Conservation (phyloP, 1,139 yeast species). For the Starmera stellimalicola region DNA sequence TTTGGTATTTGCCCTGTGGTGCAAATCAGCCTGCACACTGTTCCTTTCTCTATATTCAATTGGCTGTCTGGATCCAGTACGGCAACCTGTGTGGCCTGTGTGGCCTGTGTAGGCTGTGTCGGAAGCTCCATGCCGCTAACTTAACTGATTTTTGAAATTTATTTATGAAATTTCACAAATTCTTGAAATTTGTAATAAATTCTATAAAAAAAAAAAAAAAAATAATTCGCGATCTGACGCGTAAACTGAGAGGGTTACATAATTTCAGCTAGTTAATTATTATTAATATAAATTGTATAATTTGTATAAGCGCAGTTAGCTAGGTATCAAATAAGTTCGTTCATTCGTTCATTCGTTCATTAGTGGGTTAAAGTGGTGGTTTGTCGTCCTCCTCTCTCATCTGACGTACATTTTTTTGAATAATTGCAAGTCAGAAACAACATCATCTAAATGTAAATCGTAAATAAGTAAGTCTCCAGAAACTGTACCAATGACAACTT, state of each 20-base stretch:
- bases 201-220: too few relatives aligned
- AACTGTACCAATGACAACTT: constrained; percentile 8
- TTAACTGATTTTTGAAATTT: too few relatives aligned
- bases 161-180: too few relatives aligned
- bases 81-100: constrained; percentile 61
- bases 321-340: too few relatives aligned
- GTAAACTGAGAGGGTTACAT: too few relatives aligned
- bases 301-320: too few relatives aligned
- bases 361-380: too few relatives aligned
- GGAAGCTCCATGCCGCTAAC: constrained; percentile 11
- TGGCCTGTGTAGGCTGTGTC: constrained; percentile 43
- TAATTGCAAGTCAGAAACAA: constrained; percentile 9
- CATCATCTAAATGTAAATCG: constrained; percentile 9
- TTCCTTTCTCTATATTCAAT: constrained; percentile 27
- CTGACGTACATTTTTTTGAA: constrained; percentile 14
- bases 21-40: constrained; percentile 51
- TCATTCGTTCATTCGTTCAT: too few relatives aligned
- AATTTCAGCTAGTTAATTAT: too few relatives aligned
- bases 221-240: too few relatives aligned
- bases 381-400: background rate
- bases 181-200: too few relatives aligned
- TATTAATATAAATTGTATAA: too few relatives aligned
- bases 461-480: constrained; percentile 11
- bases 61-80: constrained; percentile 21
- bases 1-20: constrained; percentile 51